A percentile compares a stretch with the other conserved stretches of the same genome.
Conservation (phyloP, 176 grass and related monocot species). For the Oryza glaberrima region DNA sequence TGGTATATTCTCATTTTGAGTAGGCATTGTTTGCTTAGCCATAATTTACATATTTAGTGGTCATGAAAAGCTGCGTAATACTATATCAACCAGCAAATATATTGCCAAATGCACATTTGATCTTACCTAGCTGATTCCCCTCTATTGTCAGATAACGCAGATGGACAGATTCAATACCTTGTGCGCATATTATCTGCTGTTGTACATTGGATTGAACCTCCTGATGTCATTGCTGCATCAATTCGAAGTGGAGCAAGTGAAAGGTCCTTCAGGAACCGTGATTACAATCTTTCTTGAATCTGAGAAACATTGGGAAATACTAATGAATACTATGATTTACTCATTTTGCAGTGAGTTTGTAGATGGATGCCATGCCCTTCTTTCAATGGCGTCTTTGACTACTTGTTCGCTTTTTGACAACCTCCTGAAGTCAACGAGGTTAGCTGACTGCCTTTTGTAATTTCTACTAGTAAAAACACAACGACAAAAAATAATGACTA, state of each 20-base stretch:
- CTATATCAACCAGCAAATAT: conserved; percentile 21
- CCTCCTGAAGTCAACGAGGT: conserved; percentile 90
- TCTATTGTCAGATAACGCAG: conserved; percentile 78
- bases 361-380: conserved; percentile 92
- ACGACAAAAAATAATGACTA: background rate
- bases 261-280: conserved; percentile 65
- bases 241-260: conserved; percentile 77
- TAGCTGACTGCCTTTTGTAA: conserved; percentile 23
- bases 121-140: conserved; percentile 23
- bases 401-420: conserved; percentile 79
- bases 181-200: conserved; percentile 83
- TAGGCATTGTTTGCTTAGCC: background rate
- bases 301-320: conserved; percentile 37
- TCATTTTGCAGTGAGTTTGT: conserved; percentile 80
- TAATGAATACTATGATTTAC: conserved; percentile 45
- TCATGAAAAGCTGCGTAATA: background rate
- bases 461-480: conserved; percentile 22
- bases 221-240: conserved; percentile 69
- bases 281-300: conserved; percentile 35
- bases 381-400: conserved; percentile 87
- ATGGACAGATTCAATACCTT: conserved; percentile 84
- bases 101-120: conserved; percentile 6
- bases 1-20: conserved; percentile 51
- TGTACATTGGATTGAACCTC: conserved; percentile 87
- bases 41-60: conserved; percentile 26